A percentile compares a stretch with the other conserved stretches of the same genome.
These are phyloP conservation scores for Yarrowia alimentaria DNA, from an alignment of 805 yeast genomes.

Conservation along the genomic window DNA sequence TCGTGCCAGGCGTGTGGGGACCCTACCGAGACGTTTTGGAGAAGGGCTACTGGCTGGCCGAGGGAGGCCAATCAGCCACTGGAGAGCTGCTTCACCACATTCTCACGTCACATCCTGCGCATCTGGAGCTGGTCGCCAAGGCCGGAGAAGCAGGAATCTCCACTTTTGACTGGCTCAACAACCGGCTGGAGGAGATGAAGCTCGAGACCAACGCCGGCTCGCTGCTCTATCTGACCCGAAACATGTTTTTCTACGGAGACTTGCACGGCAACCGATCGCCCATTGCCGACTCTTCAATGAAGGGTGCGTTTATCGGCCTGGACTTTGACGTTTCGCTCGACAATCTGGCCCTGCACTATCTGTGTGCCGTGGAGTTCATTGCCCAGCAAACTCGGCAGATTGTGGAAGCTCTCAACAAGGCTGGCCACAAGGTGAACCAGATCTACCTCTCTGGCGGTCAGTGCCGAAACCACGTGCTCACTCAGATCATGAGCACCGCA, in stretches of 20 bases:
- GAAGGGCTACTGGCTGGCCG: slow-evolving; percentile 91
- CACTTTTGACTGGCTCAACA: slow-evolving; percentile 79
- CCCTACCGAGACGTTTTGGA: slow-evolving; percentile 93
- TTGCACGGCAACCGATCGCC: slow-evolving; percentile 96
- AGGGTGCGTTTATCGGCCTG: slow-evolving; percentile 88
- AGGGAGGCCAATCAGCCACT: slow-evolving; percentile 98
- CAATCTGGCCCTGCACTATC: slow-evolving; percentile 78
- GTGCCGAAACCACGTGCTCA: slow-evolving; percentile 84
- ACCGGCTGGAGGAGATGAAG: slow-evolving; percentile 65
- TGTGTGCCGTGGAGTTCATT: slow-evolving; percentile 95
- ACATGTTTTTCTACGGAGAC: slow-evolving; percentile 92
- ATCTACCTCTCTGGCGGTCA: slow-evolving; percentile 96
- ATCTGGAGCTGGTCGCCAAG: slow-evolving; percentile 61
- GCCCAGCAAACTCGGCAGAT: slow-evolving; percentile 97
- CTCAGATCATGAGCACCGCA: slow-evolving; percentile 88
- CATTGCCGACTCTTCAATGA: slow-evolving; percentile 92
- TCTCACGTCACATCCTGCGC: slow-evolving; percentile 84
- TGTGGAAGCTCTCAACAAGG: slow-evolving; percentile 73
- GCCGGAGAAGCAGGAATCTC: slow-evolving; percentile 64
- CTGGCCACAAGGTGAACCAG: slow-evolving; percentile 74
- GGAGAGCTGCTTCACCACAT: slow-evolving; percentile 92
- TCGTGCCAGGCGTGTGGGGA: slow-evolving; percentile 98
- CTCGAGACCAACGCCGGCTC: slow-evolving; percentile 59
- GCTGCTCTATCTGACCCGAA: slow-evolving; percentile 76
- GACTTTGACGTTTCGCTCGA: slow-evolving; percentile 86